Evolutionary conservation across 1,284 basidiomycete species (phyloP), one percentile per base, ranked within the genome.

Genomic region (Cutaneotrichosporon cyanovorans): DNA sequence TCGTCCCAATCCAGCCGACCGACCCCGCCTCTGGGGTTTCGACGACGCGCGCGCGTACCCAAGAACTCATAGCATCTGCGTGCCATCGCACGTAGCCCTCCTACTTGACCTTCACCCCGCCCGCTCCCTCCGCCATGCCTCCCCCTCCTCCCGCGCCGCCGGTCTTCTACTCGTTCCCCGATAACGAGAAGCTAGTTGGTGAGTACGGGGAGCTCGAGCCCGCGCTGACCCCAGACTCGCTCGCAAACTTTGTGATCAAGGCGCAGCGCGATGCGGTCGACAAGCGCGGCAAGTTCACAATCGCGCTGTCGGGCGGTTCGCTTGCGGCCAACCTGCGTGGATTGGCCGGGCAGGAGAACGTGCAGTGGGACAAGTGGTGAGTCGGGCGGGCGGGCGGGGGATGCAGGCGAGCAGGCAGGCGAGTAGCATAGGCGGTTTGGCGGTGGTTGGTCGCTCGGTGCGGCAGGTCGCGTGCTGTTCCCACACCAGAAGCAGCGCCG

Each of bases 271-370:
- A 96, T 46, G 83, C 93, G 28, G 79, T 97, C 59, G 82, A 85
- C 63, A 91, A 89, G 75, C 84, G 89, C 69, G 85, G 85, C 64
- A 84, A 83, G 62, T 99, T 99, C 75, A 87, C 89, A 39, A 68
- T 99, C 62, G 95, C 93, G 43, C 76, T 97, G 58, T 96, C 91
- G 3, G 91, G 95, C 31, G 93, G 95, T 7, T 89, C 86, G 5
- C 78, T 98, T 36, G 90, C 93, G 32, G 84, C 84, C 62, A 84
- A 87, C 71, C 80, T 99, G 57, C 75, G 75, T 57, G 82, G 80
- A 42, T 79, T 98, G 56, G 78, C 92, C 52, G 77, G 73, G 46
- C 78, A 86, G 57, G 75, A 83, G 35, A 79, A 79, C 41, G 80
- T 92, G 14, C 87, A 86, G 69, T 99, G 95, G 91, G 54, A 56